Evolutionary conservation across 345 rosid genomes (phyloP).

Genomic region (Ricinus communis): DNA sequence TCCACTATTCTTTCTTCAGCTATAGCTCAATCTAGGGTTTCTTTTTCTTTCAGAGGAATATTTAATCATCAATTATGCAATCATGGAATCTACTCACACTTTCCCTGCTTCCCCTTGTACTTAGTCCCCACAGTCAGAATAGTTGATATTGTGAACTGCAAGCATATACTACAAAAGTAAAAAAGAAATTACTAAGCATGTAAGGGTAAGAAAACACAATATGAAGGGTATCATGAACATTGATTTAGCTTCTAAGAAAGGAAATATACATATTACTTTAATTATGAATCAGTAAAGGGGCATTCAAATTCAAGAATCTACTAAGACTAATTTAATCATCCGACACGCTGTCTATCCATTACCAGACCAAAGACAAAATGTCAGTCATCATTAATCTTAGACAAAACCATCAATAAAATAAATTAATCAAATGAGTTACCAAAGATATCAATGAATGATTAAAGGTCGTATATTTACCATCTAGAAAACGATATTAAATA

Average conservation of each 20-base stretch:
- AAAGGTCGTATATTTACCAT: not conserved
- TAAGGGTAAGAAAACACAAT: not conserved
- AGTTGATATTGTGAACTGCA: not conserved
- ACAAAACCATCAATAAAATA: not conserved
- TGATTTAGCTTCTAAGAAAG: not conserved
- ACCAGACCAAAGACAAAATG: not conserved
- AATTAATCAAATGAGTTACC: not conserved
- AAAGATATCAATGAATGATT: not conserved
- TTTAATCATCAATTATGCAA: not conserved
- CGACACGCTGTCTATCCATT: not conserved
- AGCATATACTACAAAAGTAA: not conserved
- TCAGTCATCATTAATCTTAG: not conserved
- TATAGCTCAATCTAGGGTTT: not conserved
- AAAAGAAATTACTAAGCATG: not conserved
- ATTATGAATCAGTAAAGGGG: not conserved
- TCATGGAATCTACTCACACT: not conserved
- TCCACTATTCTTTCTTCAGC: not conserved
- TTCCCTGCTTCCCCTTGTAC: not conserved
- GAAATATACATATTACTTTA: not conserved
- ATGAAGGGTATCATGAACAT: not conserved
- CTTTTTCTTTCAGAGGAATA: not conserved
- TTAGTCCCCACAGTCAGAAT: not conserved
- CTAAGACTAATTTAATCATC: not conserved
- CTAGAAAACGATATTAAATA: not conserved
- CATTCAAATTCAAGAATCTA: constrained; percentile 4